Conservation (phyloP, 2,329 filamentous ascomycete genomes). For the Beauveria medogensis region DNA sequence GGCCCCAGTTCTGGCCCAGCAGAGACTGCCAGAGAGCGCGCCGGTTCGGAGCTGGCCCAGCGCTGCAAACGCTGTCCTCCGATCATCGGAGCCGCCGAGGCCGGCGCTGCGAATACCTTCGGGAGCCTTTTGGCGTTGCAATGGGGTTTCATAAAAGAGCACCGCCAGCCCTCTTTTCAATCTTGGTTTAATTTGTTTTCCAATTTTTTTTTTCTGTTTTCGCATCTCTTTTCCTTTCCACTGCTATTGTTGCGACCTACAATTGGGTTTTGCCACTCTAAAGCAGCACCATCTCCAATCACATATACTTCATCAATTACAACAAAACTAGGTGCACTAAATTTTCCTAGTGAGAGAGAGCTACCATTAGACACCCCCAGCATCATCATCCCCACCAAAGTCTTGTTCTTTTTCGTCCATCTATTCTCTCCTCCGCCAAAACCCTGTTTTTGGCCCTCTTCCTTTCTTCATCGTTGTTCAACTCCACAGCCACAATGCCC, state of each 20-base stretch:
- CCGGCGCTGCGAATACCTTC: constrained; percentile 5
- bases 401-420: not conserved
- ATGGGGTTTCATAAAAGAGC: constrained; percentile 15
- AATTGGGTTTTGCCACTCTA: not conserved
- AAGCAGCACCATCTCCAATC: not conserved
- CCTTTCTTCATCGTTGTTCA: constrained; percentile 10
- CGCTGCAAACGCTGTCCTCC: constrained; percentile 15
- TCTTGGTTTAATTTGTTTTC: not conserved
- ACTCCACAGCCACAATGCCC: constrained; percentile 55
- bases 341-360: not conserved
- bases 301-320: not conserved
- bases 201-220: not conserved
- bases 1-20: not conserved
- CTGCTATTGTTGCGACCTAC: not conserved
- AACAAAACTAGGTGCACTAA: not conserved
- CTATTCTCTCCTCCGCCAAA: constrained; percentile 4
- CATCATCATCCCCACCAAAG: constrained; percentile 8
- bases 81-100: constrained; percentile 22
- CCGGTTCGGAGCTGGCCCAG: constrained; percentile 19
- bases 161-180: not conserved
- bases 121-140: not conserved
- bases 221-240: not conserved
- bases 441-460: not conserved
- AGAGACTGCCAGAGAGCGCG: not conserved
- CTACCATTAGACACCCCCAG: not conserved